These are phyloP conservation scores for Linum trigynum DNA, from an alignment of 345 rosid genomes.

Conservation along the genomic window DNA sequence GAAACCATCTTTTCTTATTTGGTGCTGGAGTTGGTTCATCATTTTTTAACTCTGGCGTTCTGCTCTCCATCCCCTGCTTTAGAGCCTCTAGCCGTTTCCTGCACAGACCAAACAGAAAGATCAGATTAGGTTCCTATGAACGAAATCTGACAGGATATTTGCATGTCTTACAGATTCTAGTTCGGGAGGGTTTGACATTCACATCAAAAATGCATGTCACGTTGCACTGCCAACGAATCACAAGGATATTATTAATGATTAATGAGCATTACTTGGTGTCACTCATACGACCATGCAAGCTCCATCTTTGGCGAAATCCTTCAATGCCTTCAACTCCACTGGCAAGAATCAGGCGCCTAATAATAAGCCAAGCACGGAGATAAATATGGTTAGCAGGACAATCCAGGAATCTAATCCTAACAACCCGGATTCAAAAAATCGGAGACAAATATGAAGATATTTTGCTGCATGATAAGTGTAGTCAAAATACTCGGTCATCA, in stretches of 20 bases:
- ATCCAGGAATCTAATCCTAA: no score
- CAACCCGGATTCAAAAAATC: no score
- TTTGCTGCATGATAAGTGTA: no score
- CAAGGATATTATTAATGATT: background rate
- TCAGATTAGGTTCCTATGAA: background rate
- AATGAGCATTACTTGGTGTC: slow-evolving; percentile 55
- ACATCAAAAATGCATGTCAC: slow-evolving; percentile 25
- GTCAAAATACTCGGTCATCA: no score
- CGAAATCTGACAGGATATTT: background rate
- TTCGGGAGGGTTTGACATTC: slow-evolving; percentile 2
- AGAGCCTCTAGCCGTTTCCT: slow-evolving; percentile 38
- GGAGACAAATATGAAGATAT: no score
- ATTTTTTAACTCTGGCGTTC: slow-evolving; percentile 34
- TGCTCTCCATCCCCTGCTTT: slow-evolving; percentile 48
- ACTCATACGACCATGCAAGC: slow-evolving; percentile 82
- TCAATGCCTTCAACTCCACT: slow-evolving; percentile 83
- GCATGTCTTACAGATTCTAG: no score
- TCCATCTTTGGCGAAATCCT: slow-evolving; percentile 93
- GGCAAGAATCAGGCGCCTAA: slow-evolving; percentile 34
- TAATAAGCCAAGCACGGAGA: background rate
- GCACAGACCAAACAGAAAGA: background rate
- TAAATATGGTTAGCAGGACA: no score
- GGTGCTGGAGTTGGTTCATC: slow-evolving; percentile 22
- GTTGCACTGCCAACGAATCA: slow-evolving; percentile 15
- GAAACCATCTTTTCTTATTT: slow-evolving; percentile 49